Base-by-base conservation (phyloP, 768 basidiomycete genomes). In the Tylopilus plumbeoviolaceoides region DNA sequence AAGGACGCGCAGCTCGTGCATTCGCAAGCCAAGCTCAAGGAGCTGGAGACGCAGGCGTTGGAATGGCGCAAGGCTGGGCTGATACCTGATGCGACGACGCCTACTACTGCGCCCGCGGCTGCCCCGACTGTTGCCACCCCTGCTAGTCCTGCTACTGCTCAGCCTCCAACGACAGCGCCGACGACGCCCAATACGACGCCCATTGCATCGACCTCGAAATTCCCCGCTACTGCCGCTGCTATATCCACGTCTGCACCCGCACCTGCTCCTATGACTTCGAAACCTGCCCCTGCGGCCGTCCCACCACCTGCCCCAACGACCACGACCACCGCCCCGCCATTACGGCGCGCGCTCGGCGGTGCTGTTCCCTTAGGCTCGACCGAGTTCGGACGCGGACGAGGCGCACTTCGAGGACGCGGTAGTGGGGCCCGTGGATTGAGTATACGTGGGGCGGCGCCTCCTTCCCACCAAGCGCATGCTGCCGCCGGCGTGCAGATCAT, bases 1-100 rank as follows among this genome's bases (percentile, higher is more conserved):
- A 90, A 89, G 70, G 89, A 91, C 58, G 71, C 73, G 2, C 86
- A 86, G 57, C 71, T 90, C n/a, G 74, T 82, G 28, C 78, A 73
- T 47, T 73, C 80, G 10, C 81, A 87, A 61, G 72, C 70, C 50
- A 78, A 76, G 52, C 71, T 89, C 45, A 90, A 88, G 70, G 83
- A 85, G 7, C 72, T 89, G 33, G 87, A 90, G 60, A 74, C 75
- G 10, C 80, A 83, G 51, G 78, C 87, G 30, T 65, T 78, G 39
- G 79, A 78, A 53, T 81, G 78, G 78, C 75, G 75, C 58, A 77
- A 77, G 43, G 68, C 72, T 1, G 82, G 83, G 3, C 42, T 77
- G 3, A 41, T 82, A 38, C 78, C 81, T 11, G 72, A 71, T 1
- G 57, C 70, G 36, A 36, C n/a, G n/a, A n/a, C n/a, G n/a, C n/a